Percentiles rank a stretch among this genome's conserved stretches.
Evolutionary conservation across 345 rosid species (phyloP).

Genomic region (Noccaea caerulescens): DNA sequence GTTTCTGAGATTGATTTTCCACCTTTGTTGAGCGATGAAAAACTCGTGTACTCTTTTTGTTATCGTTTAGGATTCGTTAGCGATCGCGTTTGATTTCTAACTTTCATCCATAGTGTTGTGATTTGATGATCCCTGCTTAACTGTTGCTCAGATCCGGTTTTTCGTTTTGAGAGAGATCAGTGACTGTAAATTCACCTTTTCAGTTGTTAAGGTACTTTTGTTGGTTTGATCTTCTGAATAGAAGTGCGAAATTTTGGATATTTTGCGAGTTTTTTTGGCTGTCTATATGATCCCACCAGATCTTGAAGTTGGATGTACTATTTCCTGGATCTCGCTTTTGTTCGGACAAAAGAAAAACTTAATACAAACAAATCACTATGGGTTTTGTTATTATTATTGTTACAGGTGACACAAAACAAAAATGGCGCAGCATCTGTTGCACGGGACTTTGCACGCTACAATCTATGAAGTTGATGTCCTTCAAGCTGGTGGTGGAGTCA

Average conservation of each 20-base stretch:
- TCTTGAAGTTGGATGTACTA: slow-evolving; percentile 22
- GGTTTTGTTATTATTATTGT: neutral
- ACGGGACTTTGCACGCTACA: slow-evolving; percentile 89
- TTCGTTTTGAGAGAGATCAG: slow-evolving; percentile 15
- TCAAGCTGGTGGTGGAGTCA: slow-evolving; percentile 47
- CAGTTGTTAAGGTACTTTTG: neutral
- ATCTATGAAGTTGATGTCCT: slow-evolving; percentile 84
- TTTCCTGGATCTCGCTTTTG: slow-evolving; percentile 26
- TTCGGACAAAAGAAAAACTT: neutral
- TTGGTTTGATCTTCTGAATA: neutral
- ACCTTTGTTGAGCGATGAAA: slow-evolving; percentile 17
- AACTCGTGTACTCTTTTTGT: neutral
- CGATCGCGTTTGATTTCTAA: slow-evolving; percentile 10
- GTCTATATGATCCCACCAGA: slow-evolving; percentile 27
- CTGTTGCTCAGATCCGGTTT: neutral
- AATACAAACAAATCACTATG: neutral
- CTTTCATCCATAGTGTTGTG: neutral
- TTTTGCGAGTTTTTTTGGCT: neutral
- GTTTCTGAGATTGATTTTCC: too few relatives aligned
- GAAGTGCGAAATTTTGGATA: neutral
- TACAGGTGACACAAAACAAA: slow-evolving; percentile 34
- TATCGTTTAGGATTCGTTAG: neutral
- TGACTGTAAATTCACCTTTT: neutral
- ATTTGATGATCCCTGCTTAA: slow-evolving; percentile 10
- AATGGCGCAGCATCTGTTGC: slow-evolving; percentile 82